phyloP scores from a whole-genome alignment of 129 eudicot species.

The Pulicaria dysenterica region DNA sequence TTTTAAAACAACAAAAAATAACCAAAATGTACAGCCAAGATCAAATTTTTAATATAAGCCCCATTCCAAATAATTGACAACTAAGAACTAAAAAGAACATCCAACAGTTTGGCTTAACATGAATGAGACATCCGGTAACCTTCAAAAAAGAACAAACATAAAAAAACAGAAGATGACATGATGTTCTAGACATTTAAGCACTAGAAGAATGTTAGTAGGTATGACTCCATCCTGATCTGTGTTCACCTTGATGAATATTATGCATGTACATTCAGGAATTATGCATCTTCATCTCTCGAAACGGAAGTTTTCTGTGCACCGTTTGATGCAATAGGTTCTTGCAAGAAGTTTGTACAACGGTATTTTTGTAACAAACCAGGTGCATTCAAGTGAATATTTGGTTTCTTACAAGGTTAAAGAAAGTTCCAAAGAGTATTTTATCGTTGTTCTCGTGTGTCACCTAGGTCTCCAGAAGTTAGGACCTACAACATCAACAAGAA shows the following conservation, averaged over 20 bases:
- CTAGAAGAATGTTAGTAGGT: slow-evolving; percentile 18
- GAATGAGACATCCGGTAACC: slow-evolving; percentile 21
- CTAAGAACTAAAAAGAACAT: slow-evolving; percentile 26
- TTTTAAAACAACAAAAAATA: slow-evolving; percentile 14
- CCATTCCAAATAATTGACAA: slow-evolving; percentile 25
- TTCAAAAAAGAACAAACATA: background rate
- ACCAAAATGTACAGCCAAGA: slow-evolving; percentile 35
- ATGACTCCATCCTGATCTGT: slow-evolving; percentile 14
- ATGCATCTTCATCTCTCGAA: slow-evolving; percentile 24
- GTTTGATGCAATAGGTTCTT: slow-evolving; percentile 30
- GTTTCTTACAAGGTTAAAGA: slow-evolving; percentile 17
- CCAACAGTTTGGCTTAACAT: slow-evolving; percentile 27
- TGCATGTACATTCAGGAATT: slow-evolving; percentile 24
- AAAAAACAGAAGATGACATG: slow-evolving; percentile 22
- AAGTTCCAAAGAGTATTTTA: slow-evolving; percentile 22
- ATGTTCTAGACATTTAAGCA: slow-evolving; percentile 16
- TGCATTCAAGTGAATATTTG: slow-evolving; percentile 4
- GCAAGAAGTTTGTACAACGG: slow-evolving; percentile 20
- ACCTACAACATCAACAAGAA: slow-evolving; percentile 42
- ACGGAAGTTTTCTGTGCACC: slow-evolving; percentile 3
- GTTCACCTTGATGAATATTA: slow-evolving; percentile 16
- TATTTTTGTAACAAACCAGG: slow-evolving; percentile 16
- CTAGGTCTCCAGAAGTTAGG: slow-evolving; percentile 87
- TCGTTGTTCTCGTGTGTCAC: slow-evolving; percentile 41
- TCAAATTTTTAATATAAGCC: slow-evolving; percentile 20